Evolutionary conservation across 1,284 basidiomycete genomes (phyloP).

Genomic region (Prillingera fragicola): DNA sequence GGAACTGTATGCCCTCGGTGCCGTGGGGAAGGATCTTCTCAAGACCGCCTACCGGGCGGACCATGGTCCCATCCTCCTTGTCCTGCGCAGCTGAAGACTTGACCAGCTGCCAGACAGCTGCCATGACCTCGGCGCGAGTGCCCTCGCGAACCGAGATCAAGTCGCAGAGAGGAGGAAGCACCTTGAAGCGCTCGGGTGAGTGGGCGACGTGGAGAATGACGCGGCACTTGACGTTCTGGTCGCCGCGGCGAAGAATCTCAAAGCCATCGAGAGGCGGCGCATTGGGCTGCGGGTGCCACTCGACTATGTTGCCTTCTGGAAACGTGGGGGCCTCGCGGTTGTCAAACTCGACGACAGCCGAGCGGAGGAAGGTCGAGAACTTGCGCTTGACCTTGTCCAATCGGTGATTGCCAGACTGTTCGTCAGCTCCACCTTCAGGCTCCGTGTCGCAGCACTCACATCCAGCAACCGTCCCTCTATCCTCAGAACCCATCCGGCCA

Average conservation of each 20-base stretch:
- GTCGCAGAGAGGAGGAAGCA: conserved; percentile 68
- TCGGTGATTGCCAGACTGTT: conserved; percentile 54
- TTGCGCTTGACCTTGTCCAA: conserved; percentile 68
- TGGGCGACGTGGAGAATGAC: conserved; percentile 79
- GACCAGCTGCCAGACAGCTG: conserved; percentile 88
- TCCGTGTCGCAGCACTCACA: conserved; percentile 30
- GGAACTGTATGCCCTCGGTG: conserved; percentile 63
- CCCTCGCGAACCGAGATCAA: conserved; percentile 80
- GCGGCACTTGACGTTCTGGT: conserved; percentile 67
- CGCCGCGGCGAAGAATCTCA: conserved; percentile 76
- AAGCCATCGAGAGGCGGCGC: conserved; percentile 77
- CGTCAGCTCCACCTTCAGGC: neutral
- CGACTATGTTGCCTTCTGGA: conserved; percentile 57
- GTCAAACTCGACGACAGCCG: conserved; percentile 79
- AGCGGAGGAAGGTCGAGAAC: conserved; percentile 80
- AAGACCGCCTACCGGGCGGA: conserved; percentile 70
- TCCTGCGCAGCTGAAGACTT: conserved; percentile 82
- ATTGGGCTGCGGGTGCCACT: conserved; percentile 54
- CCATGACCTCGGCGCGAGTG: conserved; percentile 72
- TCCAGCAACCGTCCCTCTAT: conserved; percentile 80
- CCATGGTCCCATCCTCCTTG: conserved; percentile 73
- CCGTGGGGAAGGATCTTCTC: conserved; percentile 54
- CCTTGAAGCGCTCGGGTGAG: conserved; percentile 77
- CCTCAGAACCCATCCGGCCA: conserved; percentile 84
- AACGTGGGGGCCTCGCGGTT: conserved; percentile 70